Conservation (phyloP, 192 early-diverging fungal species). For the Coemansia sp. region DNA sequence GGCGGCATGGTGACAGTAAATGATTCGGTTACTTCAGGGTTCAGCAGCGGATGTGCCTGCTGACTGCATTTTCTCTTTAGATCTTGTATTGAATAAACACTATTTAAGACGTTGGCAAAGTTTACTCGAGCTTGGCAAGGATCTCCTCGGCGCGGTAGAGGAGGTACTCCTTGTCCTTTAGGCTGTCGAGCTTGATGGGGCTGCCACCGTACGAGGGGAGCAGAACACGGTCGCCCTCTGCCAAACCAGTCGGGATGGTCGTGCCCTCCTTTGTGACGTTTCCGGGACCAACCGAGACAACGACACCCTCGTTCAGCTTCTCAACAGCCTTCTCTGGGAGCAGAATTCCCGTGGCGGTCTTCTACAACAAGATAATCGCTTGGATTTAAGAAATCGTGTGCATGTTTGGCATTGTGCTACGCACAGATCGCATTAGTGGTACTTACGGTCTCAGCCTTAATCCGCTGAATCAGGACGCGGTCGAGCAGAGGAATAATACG, state of each 20-base stretch:
- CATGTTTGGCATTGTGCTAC: background rate
- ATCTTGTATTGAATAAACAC: background rate
- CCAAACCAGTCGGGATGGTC: conserved; percentile 73
- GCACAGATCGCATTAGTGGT: background rate
- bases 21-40: conserved; percentile 44
- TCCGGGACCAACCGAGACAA: conserved; percentile 93
- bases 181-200: conserved; percentile 80
- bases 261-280: conserved; percentile 82
- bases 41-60: conserved; percentile 38
- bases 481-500: conserved; percentile 96
- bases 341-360: conserved; percentile 93
- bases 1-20: conserved; percentile 34
- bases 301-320: conserved; percentile 92
- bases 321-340: conserved; percentile 99
- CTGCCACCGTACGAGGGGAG: conserved; percentile 94
- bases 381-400: background rate
- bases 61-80: conserved; percentile 8
- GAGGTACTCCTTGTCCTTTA: conserved; percentile 78
- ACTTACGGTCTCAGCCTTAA: conserved; percentile 78
- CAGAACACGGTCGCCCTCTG: conserved; percentile 92
- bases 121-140: conserved; percentile 80
- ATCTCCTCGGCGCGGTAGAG: conserved; percentile 93
- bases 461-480: conserved; percentile 94
- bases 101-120: background rate
- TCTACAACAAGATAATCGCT: conserved; percentile 52